Evolutionary conservation across 495 filamentous ascomycete genomes (phyloP), one percentile per base, ranked within the genome.

Genomic region (Cryomyces minteri): DNA sequence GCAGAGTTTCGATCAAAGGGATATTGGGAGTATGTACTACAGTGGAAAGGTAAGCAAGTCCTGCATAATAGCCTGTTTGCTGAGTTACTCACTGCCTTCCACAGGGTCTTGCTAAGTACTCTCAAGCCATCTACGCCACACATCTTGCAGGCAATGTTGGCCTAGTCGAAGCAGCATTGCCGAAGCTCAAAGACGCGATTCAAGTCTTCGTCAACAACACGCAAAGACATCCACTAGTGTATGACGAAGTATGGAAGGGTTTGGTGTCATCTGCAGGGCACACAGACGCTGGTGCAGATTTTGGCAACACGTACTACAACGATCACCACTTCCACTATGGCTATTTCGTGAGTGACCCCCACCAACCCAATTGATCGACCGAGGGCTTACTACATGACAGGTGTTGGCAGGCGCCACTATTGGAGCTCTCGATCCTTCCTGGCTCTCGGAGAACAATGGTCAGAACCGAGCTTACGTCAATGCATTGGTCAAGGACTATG

Each of bases 241-340:
- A 25, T 25, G 18, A 25, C 45, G 18, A 25, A 25, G 18, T 25
- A 25, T 25, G 18, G 18, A 25, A 25, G 18, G 18, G 18, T 25
- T 25, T 67, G 68, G 63, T 42, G 62, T 88, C 82, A 5, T 74
- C 76, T 5, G 85, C 82, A 2, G 75, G 76, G 5, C 96, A 94
- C 58, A 56, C 60, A n/a, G 73, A 41, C 25, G 31, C 31, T 33
- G 36, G 45, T n/a, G 30, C 30, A 30, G 84, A 92, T 54, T 90
- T 88, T 57, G 84, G 85, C 43, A 87, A 88, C 54, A 77, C 77
- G 1, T 76, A 74, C 49, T 94, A 94, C 67, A 94, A 94, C 55
- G 90, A 98, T 55, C 90, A 96, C 55, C 90, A 98, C 60, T 98
- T 98, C 64, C 90, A 93, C 56, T 82, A 74, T 50, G 69, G 80